Evolutionary conservation across 441 rosid genomes (phyloP), one percentile per base, ranked within the genome.

Genomic region (Aquilaria agallochum): DNA sequence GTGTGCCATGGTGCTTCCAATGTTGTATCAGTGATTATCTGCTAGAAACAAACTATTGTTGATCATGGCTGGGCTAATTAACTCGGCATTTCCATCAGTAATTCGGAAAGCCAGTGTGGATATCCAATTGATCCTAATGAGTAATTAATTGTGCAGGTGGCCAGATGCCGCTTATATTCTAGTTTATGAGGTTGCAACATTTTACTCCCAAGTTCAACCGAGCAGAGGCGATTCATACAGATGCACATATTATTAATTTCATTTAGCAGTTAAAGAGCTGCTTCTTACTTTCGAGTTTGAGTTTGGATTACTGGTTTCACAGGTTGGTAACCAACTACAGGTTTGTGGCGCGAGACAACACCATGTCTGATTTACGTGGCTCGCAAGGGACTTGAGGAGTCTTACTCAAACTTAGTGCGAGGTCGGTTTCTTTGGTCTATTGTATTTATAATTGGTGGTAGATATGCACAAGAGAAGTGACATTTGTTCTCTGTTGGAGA

Each of bases 141-240:
- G 42, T 67, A 59, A 50, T 55, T 60, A 55, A 56, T 67, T 50
- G 45, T 67, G 15, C 82, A 95, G 99, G 96, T 95, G 63, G 98
- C 99, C 33, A 63, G 98, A 79, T 69, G 98, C 92, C 76, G 87
- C 99, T 68, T 95, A 97, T 34, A 90, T 95, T 63, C 97, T 95
- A 68, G 97, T 92, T 13, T 95, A 86, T 55, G 99, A 95, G 81
- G 98, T 92, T 70, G 92, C 96, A 5, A 95, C 99, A 47, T 95
- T 95, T 78, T 95, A 95, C 79, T 95, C 27, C 99, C 40, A 95
- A 90, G 99, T 95, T 95, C 85, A 95, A 95, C 78, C 71, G 99
- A 56, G 53, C 87, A 74, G 84, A 90, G 72, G 98, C 92, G 77
- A 85, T 79, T 20, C 27, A 20, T 20, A 20, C 27, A 20, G 27